Base-by-base conservation (phyloP, 2,329 filamentous ascomycete genomes). In the Cadophora sp. region DNA sequence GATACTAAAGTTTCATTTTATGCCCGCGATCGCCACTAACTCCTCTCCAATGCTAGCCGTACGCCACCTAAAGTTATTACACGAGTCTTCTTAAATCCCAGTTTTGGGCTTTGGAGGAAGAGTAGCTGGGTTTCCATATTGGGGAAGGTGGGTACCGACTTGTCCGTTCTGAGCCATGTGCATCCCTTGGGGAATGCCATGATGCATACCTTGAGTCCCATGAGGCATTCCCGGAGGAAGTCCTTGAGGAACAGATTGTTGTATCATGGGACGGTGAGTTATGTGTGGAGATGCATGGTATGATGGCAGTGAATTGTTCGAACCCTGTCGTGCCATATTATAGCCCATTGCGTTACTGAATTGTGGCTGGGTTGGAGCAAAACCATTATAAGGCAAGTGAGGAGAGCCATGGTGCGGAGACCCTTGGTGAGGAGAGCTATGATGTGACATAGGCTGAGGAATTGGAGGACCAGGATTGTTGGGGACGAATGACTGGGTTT, bases 401-500 rank as follows among this genome's bases (percentile, higher is more conserved):
- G 83, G 80, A 53, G 74, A 78, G 7, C 76, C 76, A 65, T 77
- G 75, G 63, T 77, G 75, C 5, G 75, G 72, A 64, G 62, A 64
- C 19, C 76, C 75, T 59, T 78, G 77, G 59, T 77, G 76, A 64
- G 75, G 73, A 61, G 72, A 75, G 5, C 75, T 73, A 63, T 77
- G 74, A 67, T 77, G 76, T 26, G 76, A 73, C 70, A 77, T 74
- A 3, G 76, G 71, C 58, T 78, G 80, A 50, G 83, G 84, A 71
- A 84, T 81, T 3, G 84, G 81, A 34, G 81, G 79, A 78, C 83
- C 81, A 71, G 79, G 83, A 69, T 87, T 83, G 62, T 84, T 85
- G 1, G 95, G 95, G 27, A 97, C 88, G 79, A 98, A 97, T 0
- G 94, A 92, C 76, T 97, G 92, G 19, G 92, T 97, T 81, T 97